Percentiles rank a stretch among this genome's conserved stretches.
phyloP scores from a whole-genome alignment of 2,329 filamentous ascomycete species.

The Sporothrix mexicana region DNA sequence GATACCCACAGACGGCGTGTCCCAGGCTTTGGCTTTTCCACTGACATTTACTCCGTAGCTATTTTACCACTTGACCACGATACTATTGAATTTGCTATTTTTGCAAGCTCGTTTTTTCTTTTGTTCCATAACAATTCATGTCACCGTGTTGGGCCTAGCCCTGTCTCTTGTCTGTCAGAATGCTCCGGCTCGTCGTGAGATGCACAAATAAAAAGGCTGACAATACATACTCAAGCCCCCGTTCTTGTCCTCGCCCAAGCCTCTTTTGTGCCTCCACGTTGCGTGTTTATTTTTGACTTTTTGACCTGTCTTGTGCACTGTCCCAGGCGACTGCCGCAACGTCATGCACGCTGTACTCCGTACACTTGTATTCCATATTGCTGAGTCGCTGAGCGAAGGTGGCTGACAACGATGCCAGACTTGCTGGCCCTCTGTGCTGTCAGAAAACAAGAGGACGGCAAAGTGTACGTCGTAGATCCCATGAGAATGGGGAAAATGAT shows the following conservation, averaged over 20 bases:
- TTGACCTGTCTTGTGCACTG: not conserved
- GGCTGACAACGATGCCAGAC: not conserved
- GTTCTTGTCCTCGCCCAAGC: not conserved
- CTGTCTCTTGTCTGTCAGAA: constrained; percentile 8
- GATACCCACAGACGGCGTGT: not conserved
- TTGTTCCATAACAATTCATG: not conserved
- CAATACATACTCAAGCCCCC: too few relatives aligned
- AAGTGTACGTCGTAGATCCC: too few relatives aligned
- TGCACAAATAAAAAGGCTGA: too few relatives aligned
- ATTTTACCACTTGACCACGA: not conserved
- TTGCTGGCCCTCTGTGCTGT: not conserved
- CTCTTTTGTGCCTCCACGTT: not conserved
- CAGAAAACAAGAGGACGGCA: not conserved
- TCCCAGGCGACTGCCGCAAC: too few relatives aligned
- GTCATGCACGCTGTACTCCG: not conserved
- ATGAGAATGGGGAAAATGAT: too few relatives aligned
- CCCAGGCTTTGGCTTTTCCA: constrained; percentile 2
- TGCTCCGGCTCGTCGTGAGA: not conserved
- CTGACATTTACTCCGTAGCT: not conserved
- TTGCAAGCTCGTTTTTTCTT: not conserved
- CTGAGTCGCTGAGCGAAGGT: not conserved
- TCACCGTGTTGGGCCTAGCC: not conserved
- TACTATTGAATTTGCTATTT: constrained; percentile 1
- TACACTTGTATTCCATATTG: not conserved
- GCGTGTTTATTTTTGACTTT: not conserved